A percentile compares a stretch with the other conserved stretches of the same genome.
These are phyloP conservation scores for Auricularia cornea DNA, from an alignment of 768 basidiomycete species.

Conservation along the genomic window DNA sequence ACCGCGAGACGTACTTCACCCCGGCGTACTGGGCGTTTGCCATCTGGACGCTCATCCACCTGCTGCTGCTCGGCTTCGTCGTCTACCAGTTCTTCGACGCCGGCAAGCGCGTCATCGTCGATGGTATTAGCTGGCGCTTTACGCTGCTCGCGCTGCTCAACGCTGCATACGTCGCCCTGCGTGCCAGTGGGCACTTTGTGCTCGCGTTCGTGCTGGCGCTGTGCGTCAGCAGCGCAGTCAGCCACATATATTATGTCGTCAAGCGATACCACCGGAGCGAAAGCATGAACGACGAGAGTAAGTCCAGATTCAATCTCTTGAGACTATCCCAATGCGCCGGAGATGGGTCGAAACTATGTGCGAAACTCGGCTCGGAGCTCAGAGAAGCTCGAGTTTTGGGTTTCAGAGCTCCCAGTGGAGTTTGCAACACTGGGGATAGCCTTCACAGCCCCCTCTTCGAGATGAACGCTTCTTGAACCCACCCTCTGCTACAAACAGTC, in stretches of 20 bases:
- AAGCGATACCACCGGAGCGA: constrained; percentile 75
- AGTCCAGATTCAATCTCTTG: no score
- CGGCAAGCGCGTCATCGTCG: constrained; percentile 73
- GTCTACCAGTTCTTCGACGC: constrained; percentile 79
- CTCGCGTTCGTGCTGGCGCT: constrained; percentile 78
- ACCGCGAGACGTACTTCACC: constrained; percentile 86
- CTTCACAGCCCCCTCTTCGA: no score
- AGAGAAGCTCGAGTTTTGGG: no score
- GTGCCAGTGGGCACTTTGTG: constrained; percentile 67
- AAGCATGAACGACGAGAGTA: constrained; percentile 55
- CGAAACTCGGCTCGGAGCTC: no score
- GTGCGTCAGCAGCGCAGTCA: constrained; percentile 70
- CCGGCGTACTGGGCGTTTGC: constrained; percentile 91
- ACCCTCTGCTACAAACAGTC: no score
- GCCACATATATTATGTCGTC: constrained; percentile 88
- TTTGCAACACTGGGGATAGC: no score
- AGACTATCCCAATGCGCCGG: no score
- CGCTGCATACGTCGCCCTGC: constrained; percentile 80
- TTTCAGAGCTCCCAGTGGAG: no score
- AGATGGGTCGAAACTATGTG: no score
- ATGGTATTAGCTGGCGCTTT: constrained; percentile 88
- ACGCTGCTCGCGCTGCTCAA: constrained; percentile 82
- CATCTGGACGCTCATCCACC: constrained; percentile 77
- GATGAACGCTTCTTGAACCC: no score
- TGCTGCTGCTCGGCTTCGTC: constrained; percentile 83